Conservation (phyloP, 2,329 filamentous ascomycete species). For the Myriosclerotinia scirpicola region DNA sequence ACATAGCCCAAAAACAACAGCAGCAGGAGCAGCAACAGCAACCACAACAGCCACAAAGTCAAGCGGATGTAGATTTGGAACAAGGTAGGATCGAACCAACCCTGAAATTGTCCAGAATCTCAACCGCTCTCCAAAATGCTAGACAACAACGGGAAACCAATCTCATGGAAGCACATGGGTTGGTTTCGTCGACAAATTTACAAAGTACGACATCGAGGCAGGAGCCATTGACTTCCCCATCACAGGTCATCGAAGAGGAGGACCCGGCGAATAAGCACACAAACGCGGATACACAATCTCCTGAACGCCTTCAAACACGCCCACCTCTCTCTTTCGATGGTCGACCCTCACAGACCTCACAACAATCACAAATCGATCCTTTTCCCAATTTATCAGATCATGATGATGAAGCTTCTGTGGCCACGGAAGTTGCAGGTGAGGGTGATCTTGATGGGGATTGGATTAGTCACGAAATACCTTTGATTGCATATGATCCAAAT, state of each 20-base stretch:
- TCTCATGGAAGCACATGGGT: slow-evolving; percentile 22
- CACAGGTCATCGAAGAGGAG: slow-evolving; percentile 27
- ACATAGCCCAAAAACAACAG: slow-evolving; percentile 39
- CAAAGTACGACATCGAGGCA: slow-evolving; percentile 17
- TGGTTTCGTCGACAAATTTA: slow-evolving; percentile 18
- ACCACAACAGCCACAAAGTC: slow-evolving; percentile 36
- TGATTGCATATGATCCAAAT: slow-evolving; percentile 30
- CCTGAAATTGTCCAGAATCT: slow-evolving; percentile 30
- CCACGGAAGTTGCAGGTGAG: slow-evolving; percentile 30
- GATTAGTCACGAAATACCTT: slow-evolving; percentile 29
- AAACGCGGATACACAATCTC: background rate
- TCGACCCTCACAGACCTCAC: background rate
- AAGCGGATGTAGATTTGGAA: slow-evolving; percentile 46
- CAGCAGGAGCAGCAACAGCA: slow-evolving; percentile 34
- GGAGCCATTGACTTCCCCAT: slow-evolving; percentile 22
- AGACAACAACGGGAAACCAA: slow-evolving; percentile 33
- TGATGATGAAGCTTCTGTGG: slow-evolving; percentile 31
- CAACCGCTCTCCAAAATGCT: slow-evolving; percentile 31
- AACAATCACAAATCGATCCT: slow-evolving; percentile 5
- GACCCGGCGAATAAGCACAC: slow-evolving; percentile 15
- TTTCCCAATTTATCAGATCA: slow-evolving; percentile 22
- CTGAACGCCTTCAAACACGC: slow-evolving; percentile 3
- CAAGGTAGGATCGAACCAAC: slow-evolving; percentile 45
- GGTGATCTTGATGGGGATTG: slow-evolving; percentile 28
- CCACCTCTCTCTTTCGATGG: slow-evolving; percentile 17